Conservation (phyloP, 495 filamentous ascomycete genomes). For the Xylaria curta region DNA sequence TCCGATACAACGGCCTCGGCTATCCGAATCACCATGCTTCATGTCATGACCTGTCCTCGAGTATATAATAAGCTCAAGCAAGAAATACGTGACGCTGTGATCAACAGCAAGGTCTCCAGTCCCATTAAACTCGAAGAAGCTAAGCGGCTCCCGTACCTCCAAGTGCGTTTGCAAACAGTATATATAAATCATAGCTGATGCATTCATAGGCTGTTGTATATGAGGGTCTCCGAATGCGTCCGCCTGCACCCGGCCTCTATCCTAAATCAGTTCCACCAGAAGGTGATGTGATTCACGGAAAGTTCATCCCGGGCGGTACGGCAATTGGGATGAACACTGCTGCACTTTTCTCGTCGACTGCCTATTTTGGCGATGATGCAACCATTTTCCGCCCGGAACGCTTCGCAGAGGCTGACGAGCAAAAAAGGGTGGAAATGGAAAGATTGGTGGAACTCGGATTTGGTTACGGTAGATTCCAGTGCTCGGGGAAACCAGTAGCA, state of each 20-base stretch:
- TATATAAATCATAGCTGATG: background rate
- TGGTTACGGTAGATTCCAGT: slow-evolving; percentile 53
- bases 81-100: slow-evolving; percentile 64
- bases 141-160: slow-evolving; percentile 39
- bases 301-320: slow-evolving; percentile 59
- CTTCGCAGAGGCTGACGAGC: slow-evolving; percentile 54
- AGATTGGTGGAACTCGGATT: slow-evolving; percentile 48
- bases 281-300: slow-evolving; percentile 56
- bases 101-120: slow-evolving; percentile 63
- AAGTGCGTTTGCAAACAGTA: slow-evolving; percentile 27
- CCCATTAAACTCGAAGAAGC: slow-evolving; percentile 68
- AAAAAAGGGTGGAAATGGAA: slow-evolving; percentile 49
- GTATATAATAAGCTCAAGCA: slow-evolving; percentile 67
- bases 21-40: slow-evolving; percentile 60
- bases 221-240: slow-evolving; percentile 39
- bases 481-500: slow-evolving; percentile 53
- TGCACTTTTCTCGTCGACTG: slow-evolving; percentile 40
- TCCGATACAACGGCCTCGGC: slow-evolving; percentile 67
- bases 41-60: slow-evolving; percentile 51
- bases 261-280: slow-evolving; percentile 36
- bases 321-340: slow-evolving; percentile 60
- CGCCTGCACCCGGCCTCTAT: slow-evolving; percentile 23
- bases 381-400: slow-evolving; percentile 61
- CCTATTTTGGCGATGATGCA: slow-evolving; percentile 56
- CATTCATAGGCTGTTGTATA: slow-evolving; percentile 37